Base-by-base conservation (phyloP, 208 protist genomes). In the Acanthamoeba lenticulata region DNA sequence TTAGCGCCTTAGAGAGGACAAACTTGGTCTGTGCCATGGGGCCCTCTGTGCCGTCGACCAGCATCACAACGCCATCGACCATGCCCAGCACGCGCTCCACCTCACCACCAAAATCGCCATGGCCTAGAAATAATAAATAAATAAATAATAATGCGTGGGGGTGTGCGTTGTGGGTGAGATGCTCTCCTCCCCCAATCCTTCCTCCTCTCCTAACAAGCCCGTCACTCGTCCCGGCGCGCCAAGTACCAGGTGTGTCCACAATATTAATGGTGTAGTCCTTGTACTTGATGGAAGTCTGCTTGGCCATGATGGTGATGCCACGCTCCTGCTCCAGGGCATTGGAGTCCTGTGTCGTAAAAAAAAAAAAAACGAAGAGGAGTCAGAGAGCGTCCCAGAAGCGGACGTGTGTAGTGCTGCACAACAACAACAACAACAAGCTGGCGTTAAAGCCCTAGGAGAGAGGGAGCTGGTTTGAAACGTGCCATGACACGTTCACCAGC, bases 221-320 rank as follows among this genome's bases (percentile, higher is more conserved):
- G 24, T 65, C 57, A 65, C 24, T 65, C 24, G 57, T n/a, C 19
- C 19, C 21, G 57, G 19, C 21, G 24, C 19, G 24, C 24, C 57
- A 65, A 65, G n/a, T 86, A 91, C 97, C 99, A 65, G 99, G 99
- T 29, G 99, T 99, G 96, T 99, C 99, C 32, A 99, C 98, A 96
- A 99, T 99, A 94, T 99, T 99, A 90, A 99, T 98, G 69, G 97
- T 98, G 38, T 98, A 96, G 32, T 97, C 93, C 19, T 94, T 94
- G 69, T 86, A 97, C 11, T 91, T 27, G 45, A 97, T 85, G 17
- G 67, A 85, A 1, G 96, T 97, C 57, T 77, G 90, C 96, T 99
- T 99, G 15, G 98, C 98, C 94, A 99, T 97, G 97, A 99, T 99
- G 7, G 99, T 99, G 96, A 99, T 99, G 67, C 99, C 99, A 67